Base-by-base conservation (phyloP, 805 yeast genomes). In the Isabelozyma heimii region DNA sequence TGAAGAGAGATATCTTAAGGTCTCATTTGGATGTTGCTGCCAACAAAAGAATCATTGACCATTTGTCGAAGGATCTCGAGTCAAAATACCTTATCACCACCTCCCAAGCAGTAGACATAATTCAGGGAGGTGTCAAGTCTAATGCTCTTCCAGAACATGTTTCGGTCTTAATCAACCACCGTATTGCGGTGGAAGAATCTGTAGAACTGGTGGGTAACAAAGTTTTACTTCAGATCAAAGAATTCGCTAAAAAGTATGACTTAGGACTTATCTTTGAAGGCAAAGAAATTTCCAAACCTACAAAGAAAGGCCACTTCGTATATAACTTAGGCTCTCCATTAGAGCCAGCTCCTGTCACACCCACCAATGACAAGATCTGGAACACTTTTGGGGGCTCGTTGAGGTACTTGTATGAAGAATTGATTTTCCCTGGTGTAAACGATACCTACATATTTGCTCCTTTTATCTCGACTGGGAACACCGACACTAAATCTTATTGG, bases 131-230 rank as follows among this genome's bases (percentile, higher is more conserved):
- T 1, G 71, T 65, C n/a, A 79, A 79, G 55, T 59, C 75, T 1
- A 79, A 79, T 53, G 80, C 81, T 1, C 65, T 79, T 24, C 83
- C 83, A 1, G 82, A 79, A 50, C 67, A 67, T 54, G 82, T 70
- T 6, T 65, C 68, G 6, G 64, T 75, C 4, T 57, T 67, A 17
- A 69, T 78, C 15, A 77, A 79, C 59, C 75, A 75, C 37, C 59
- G 83, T 45, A 70, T 79, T 42, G 76, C 81, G 2, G 57, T 77
- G 20, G 83, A 76, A 50, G 70, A 69, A 43, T 48, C 72, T 7
- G 72, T 76, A 10, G 57, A 56, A 3, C 53, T 60, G 26, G 70
- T 73, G 0, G 56, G 61, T 2, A 52, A 63, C 4, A 75, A 74
- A 47, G 56, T 73, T 17, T 47, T 72, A 20, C 47, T 48, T 2